phyloP scores from a whole-genome alignment of 345 rosid genomes.

The Aegle marmelos region DNA sequence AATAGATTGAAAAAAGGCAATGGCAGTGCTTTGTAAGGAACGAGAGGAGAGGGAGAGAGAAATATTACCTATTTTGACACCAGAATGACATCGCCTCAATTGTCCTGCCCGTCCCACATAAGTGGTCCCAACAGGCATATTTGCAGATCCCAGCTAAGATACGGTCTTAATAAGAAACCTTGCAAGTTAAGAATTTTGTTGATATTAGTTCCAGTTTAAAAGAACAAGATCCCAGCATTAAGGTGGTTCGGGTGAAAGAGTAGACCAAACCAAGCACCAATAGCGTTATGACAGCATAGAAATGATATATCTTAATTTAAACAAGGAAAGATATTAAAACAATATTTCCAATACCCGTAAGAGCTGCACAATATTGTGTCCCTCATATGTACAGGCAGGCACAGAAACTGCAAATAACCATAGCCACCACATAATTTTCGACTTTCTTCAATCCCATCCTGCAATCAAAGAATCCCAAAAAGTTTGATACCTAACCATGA shows the following conservation, averaged over 20 bases:
- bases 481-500: too few species aligned
- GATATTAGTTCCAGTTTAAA: conserved; percentile 2
- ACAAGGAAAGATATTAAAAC: neutral
- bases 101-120: conserved; percentile 70
- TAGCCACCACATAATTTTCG: conserved; percentile 97
- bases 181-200: conserved; percentile 58
- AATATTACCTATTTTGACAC: conserved; percentile 61
- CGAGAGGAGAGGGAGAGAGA: conserved; percentile 1
- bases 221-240: neutral
- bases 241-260: neutral
- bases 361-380: conserved; percentile 88
- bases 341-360: conserved; percentile 55
- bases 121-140: conserved; percentile 82
- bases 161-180: conserved; percentile 94
- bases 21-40: neutral
- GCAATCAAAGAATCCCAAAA: too few species aligned
- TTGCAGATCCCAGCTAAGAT: conserved; percentile 78
- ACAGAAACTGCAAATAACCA: conserved; percentile 91
- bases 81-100: conserved; percentile 67
- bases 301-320: neutral
- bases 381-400: conserved; percentile 95
- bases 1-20: neutral
- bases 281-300: neutral
- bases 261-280: conserved; percentile 1
- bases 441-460: conserved; percentile 99